Conservation (phyloP, 2,329 filamentous ascomycete species). For the Aspergillus eucalypticola region DNA sequence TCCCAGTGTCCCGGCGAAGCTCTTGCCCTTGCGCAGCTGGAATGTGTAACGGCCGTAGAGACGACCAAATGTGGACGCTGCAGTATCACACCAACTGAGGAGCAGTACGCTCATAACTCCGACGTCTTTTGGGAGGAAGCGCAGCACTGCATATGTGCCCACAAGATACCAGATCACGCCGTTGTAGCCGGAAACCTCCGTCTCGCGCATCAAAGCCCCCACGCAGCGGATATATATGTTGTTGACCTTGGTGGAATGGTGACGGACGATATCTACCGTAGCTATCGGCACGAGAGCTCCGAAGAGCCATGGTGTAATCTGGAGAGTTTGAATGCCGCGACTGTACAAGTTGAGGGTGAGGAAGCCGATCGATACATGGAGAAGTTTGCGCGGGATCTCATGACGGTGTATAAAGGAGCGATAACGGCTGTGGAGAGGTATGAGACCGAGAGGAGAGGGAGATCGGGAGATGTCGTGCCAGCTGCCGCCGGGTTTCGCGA, state of each 20-base stretch:
- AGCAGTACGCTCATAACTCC: conserved; percentile 86
- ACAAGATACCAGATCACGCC: conserved; percentile 96
- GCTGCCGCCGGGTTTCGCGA: conserved; percentile 58
- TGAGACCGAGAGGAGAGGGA: conserved; percentile 88
- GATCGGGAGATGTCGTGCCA: conserved; percentile 89
- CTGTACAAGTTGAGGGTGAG: conserved; percentile 84
- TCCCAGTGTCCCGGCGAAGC: conserved; percentile 81
- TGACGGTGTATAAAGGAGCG: conserved; percentile 91
- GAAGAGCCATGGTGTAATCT: conserved; percentile 84
- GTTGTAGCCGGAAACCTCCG: conserved; percentile 90
- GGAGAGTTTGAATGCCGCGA: conserved; percentile 70
- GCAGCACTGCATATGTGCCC: conserved; percentile 81
- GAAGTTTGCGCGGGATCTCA: conserved; percentile 88
- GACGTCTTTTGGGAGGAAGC: conserved; percentile 89
- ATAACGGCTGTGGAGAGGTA: conserved; percentile 93
- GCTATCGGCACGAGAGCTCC: conserved; percentile 80
- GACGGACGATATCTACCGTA: conserved; percentile 76
- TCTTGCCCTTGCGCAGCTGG: conserved; percentile 82
- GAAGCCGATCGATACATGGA: conserved; percentile 97
- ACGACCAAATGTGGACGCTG: conserved; percentile 89
- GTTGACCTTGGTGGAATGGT: conserved; percentile 79
- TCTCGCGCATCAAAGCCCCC: conserved; percentile 94
- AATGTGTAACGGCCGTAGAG: conserved; percentile 88
- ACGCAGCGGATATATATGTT: conserved; percentile 79
- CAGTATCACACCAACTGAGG: conserved; percentile 96